These are phyloP conservation scores for Candolleomyces efflorescens DNA, from an alignment of 768 basidiomycete genomes.

Conservation along the genomic window DNA sequence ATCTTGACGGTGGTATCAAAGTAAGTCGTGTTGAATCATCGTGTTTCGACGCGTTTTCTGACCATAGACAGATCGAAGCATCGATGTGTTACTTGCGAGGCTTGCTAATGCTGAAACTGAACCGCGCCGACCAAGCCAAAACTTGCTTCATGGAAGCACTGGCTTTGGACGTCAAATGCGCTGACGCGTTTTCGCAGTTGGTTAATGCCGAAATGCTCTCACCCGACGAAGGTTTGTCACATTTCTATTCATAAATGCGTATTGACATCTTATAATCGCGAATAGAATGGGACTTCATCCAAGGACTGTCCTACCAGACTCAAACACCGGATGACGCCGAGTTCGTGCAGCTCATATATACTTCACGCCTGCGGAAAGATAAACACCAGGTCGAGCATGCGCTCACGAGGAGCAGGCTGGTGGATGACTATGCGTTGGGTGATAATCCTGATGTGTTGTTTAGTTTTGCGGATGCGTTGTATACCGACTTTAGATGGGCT, in stretches of 20 bases:
- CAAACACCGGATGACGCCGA: conserved; percentile 87
- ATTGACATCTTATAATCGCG: background rate
- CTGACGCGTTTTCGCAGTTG: conserved; percentile 90
- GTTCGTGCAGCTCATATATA: conserved; percentile 92
- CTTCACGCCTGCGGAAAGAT: conserved; percentile 86
- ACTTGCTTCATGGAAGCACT: conserved; percentile 95
- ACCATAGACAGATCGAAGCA: conserved; percentile 72
- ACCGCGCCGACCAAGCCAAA: conserved; percentile 88
- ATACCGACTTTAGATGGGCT: conserved; percentile 85
- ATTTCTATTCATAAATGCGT: background rate
- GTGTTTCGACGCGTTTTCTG: background rate
- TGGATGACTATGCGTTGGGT: conserved; percentile 76
- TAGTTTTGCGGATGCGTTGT: conserved; percentile 87
- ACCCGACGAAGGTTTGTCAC: conserved; percentile 77
- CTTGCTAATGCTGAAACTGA: conserved; percentile 89
- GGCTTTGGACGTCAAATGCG: conserved; percentile 93
- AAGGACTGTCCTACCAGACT: conserved; percentile 72
- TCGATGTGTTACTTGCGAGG: conserved; percentile 97
- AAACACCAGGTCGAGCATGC: conserved; percentile 82
- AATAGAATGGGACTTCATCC: conserved; percentile 94
- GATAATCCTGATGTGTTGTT: conserved; percentile 93
- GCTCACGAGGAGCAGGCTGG: conserved; percentile 70
- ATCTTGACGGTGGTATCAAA: conserved; percentile 92
- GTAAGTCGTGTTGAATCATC: conserved; percentile 34
- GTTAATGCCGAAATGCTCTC: conserved; percentile 95